These are phyloP conservation scores for Termitomyces sp. DNA, from an alignment of 768 basidiomycete species.

Conservation along the genomic window DNA sequence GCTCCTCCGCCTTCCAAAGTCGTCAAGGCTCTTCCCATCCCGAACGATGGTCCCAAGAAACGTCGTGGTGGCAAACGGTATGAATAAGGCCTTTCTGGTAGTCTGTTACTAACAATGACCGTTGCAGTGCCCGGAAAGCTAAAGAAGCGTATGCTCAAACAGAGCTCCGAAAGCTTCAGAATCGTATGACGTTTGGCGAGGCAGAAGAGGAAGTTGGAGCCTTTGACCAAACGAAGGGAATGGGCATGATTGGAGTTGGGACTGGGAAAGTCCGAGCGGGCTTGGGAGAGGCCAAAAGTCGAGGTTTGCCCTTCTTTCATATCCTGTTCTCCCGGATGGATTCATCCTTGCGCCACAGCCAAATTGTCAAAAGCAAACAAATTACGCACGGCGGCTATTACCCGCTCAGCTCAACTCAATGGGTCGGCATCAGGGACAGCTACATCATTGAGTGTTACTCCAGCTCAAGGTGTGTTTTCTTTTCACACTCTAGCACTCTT, in stretches of 20 bases:
- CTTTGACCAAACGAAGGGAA: slow-evolving; percentile 94
- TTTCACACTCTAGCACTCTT: background rate
- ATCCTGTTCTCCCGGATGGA: background rate
- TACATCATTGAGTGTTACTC: slow-evolving; percentile 91
- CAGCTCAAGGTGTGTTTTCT: slow-evolving; percentile 73
- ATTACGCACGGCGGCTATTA: slow-evolving; percentile 79
- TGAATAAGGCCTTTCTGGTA: slow-evolving; percentile 14
- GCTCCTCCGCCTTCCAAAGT: slow-evolving; percentile 95
- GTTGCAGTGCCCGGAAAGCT: slow-evolving; percentile 83
- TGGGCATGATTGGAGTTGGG: slow-evolving; percentile 91
- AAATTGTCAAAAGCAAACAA: slow-evolving; percentile 96
- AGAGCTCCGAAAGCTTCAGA: slow-evolving; percentile 94
- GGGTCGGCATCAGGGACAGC: slow-evolving; percentile 72
- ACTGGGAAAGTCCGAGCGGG: slow-evolving; percentile 90
- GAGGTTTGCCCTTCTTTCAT: slow-evolving; percentile 49
- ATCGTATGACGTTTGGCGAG: slow-evolving; percentile 93
- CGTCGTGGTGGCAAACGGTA: slow-evolving; percentile 93
- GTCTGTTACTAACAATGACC: background rate
- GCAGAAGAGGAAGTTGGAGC: slow-evolving; percentile 95
- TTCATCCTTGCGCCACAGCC: slow-evolving; percentile 40
- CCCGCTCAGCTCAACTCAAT: slow-evolving; percentile 58
- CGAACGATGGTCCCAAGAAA: slow-evolving; percentile 94
- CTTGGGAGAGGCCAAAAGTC: slow-evolving; percentile 83
- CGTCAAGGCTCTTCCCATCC: slow-evolving; percentile 87
- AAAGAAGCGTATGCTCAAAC: slow-evolving; percentile 98